phyloP scores from a whole-genome alignment of 2,329 filamentous ascomycete species.

The Lachnum nothofagi region DNA sequence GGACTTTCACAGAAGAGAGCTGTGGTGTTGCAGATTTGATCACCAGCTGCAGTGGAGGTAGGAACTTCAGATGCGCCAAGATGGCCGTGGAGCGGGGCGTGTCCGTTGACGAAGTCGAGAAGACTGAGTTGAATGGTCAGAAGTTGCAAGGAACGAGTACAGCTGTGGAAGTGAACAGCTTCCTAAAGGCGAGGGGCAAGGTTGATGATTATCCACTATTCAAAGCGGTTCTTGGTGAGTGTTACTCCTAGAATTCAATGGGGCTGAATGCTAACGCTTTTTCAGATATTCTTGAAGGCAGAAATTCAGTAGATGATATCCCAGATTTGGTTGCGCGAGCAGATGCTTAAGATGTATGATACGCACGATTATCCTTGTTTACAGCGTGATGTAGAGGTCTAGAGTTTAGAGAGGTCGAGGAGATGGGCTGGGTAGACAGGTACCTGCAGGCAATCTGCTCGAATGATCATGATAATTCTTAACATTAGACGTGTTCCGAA shows the following conservation, averaged over 20 bases:
- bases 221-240: constrained; percentile 66
- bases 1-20: constrained; percentile 94
- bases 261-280: constrained; percentile 17
- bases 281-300: constrained; percentile 68
- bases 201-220: constrained; percentile 88
- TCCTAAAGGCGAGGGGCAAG: constrained; percentile 70
- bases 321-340: constrained; percentile 49
- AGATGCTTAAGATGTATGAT: constrained; percentile 8
- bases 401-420: neutral
- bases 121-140: constrained; percentile 87
- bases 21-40: constrained; percentile 94
- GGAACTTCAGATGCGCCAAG: constrained; percentile 92
- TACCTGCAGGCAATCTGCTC: neutral
- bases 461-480: too few relatives aligned
- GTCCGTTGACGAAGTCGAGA: constrained; percentile 81
- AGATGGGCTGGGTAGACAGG: neutral
- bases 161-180: constrained; percentile 83
- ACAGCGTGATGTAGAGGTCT: neutral
- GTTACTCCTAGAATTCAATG: neutral
- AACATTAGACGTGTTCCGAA: too few relatives aligned
- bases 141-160: constrained; percentile 93
- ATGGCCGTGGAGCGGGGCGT: constrained; percentile 75
- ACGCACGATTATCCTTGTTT: neutral
- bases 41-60: constrained; percentile 83
- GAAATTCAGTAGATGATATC: constrained; percentile 73